Evolutionary conservation across 768 basidiomycete genomes (phyloP).

Genomic region (Crepidotus variabilis): DNA sequence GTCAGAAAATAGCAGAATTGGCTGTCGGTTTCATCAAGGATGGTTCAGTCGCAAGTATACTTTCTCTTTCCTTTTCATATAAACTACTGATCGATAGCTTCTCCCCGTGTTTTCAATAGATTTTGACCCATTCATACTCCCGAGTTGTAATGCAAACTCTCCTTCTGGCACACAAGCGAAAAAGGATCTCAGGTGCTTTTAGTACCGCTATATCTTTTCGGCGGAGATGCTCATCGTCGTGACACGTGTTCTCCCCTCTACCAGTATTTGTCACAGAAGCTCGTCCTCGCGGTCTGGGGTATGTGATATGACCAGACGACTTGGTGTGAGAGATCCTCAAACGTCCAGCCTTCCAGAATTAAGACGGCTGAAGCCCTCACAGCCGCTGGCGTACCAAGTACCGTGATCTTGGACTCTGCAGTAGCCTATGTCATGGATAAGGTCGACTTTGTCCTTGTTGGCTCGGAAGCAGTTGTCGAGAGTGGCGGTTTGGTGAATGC

Average conservation of each 20-base stretch:
- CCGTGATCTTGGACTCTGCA: conserved; percentile 92
- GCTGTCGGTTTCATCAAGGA: conserved; percentile 94
- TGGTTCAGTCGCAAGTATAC: conserved; percentile 70
- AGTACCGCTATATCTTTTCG: conserved; percentile 12
- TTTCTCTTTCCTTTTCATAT: conserved; percentile 1
- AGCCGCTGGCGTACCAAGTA: conserved; percentile 90
- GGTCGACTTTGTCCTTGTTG: conserved; percentile 93
- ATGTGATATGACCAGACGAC: conserved; percentile 25
- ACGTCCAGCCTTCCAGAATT: conserved; percentile 46
- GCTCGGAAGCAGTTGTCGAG: conserved; percentile 97
- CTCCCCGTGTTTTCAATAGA: conserved; percentile 42
- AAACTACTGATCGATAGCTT: conserved; percentile 4
- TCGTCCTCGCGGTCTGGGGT: conserved; percentile 86
- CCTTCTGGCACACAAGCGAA: conserved; percentile 83
- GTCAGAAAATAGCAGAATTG: conserved; percentile 84
- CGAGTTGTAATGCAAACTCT: conserved; percentile 93
- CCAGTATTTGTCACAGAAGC: conserved; percentile 96
- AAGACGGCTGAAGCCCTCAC: conserved; percentile 88
- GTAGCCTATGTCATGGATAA: conserved; percentile 97
- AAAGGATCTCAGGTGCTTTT: conserved; percentile 74
- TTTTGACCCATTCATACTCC: conserved; percentile 96
- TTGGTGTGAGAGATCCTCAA: conserved; percentile 14
- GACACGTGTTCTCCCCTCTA: conserved; percentile 10
- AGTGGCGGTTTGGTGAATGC: conserved; percentile 91
- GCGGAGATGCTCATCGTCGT: conserved; percentile 8